Evolutionary conservation across 2,329 filamentous ascomycete species (phyloP), one percentile per base, ranked within the genome.

Genomic region (Reticulascus tulasneorum): DNA sequence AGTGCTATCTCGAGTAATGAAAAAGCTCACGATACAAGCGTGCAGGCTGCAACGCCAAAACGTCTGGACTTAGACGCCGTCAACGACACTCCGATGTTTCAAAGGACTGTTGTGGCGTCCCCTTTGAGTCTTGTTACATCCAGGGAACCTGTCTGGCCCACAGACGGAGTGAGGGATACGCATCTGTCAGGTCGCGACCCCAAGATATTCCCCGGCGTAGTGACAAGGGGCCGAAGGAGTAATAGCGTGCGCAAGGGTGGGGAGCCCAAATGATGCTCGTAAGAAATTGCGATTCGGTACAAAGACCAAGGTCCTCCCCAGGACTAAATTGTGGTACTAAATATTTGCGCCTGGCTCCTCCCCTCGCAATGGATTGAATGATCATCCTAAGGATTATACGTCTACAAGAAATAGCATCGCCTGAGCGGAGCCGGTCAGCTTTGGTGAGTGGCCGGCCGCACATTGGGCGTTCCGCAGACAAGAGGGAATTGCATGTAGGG

Each of bases 151-250:
- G 45, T 55, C 15, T 63, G 62, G 58, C 46, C 60, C 11, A 49
- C 61, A 7, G 61, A 69, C 35, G 51, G 56, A 20, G 53, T 62
- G 47, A 55, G 62, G 29, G 64, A 73, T 41, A 47, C 64, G 36
- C 69, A 76, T 46, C 53, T 78, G 9, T 74, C 69, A 10, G 77
- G 72, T 4, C 71, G 66, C 31, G 83, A 87, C 55, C 84, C 83
- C 9, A 74, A 71, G 44, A 78, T 87, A 44, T 85, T 87, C 46
- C 85, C 85, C 0, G 84, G 84, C 0, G 73, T 89, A 21, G 72
- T 88, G 28, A 68, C 70, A 12, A 62, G 72, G 36, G 68, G 68
- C 20, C 58, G 35, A 19, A 13, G 21, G 15, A 23, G 35, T n/a
- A 26, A 18, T 16, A 32, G 26, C 8, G 23, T 18, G n/a, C 21